Evolutionary conservation across 1,139 yeast genomes (phyloP), one percentile per base, ranked within the genome.

Genomic region (Zhuliangozyma blackwelliae): DNA sequence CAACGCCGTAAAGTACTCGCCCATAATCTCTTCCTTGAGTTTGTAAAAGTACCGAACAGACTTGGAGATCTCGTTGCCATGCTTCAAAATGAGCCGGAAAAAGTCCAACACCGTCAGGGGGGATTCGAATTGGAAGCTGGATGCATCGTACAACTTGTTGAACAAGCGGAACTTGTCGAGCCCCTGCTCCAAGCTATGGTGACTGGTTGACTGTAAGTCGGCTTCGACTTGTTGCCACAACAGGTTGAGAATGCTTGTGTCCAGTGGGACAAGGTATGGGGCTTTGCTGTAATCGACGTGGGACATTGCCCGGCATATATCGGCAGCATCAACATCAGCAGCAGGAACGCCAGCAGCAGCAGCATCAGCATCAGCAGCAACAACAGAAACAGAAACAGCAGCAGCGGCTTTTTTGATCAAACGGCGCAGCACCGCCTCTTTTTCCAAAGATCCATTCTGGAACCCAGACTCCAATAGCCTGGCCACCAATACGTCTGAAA

Each of bases 1-100:
- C 37, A 51, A 22, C 2, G 50, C 41, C 10, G 52, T 54, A 44
- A 52, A 68, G 30, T 51, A 62, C 36, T 65, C 68, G 0, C 71
- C 72, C 25, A 46, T 45, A 9, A 69, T 54, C 13, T 55, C 60
- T 37, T 74, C 77, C 40, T 61, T 65, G 3, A 65, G 50, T 47
- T 72, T 75, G 48, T 75, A 74, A 41, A 72, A 72, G 31, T 60
- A 55, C 20, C 54, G 58, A 2, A 62, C 54, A 2, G 49, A 36
- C 42, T 52, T 58, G 4, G 57, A 37, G 12, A 54, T 49, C 26
- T 46, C 55, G 10, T 47, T 39, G 1, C 65, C 44, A 31, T 63
- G 61, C 12, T 28, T 31, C 30, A 67, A 51, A 16, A 63, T 38
- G 5, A 38, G 31, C 4, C 34, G 30, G 27, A 52, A 45, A 39